Evolutionary conservation across 257 asterid genomes (phyloP).

Genomic region (Thymus mandschuricus): DNA sequence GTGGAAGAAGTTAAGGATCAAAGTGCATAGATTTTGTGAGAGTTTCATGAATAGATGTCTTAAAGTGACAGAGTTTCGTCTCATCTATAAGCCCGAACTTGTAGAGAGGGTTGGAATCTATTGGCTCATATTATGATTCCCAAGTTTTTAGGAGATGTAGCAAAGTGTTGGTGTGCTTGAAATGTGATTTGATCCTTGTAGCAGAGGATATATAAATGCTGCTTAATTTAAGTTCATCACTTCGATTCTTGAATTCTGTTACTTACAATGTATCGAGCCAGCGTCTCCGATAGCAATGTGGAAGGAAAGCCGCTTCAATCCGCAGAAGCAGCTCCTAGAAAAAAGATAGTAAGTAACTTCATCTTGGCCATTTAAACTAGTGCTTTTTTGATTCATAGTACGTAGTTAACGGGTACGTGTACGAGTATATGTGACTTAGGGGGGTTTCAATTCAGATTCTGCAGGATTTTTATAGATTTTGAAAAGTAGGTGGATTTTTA

Average conservation of each 20-base stretch:
- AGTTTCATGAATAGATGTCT: neutral
- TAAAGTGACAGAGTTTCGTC: conserved; percentile 1
- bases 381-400: neutral
- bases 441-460: neutral
- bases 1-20: conserved; percentile 10
- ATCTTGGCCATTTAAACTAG: neutral
- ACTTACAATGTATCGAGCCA: conserved; percentile 32
- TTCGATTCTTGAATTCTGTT: neutral
- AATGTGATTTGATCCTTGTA: too few species aligned
- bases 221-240: too few species aligned
- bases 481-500: neutral
- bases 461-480: too few species aligned
- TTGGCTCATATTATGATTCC: too few species aligned
- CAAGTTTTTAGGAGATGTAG: conserved; percentile 24
- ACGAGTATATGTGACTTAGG: too few species aligned
- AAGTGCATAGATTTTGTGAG: conserved; percentile 1
- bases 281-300: conserved; percentile 44
- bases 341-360: conserved; percentile 56
- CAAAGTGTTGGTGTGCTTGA: neutral
- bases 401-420: too few species aligned
- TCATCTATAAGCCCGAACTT: too few species aligned
- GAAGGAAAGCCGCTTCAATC: conserved; percentile 38
- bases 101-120: too few species aligned
- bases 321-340: conserved; percentile 12
- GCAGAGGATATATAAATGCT: too few species aligned